Evolutionary conservation across 495 filamentous ascomycete genomes (phyloP), one percentile per base, ranked within the genome.

Genomic region (Aspergillus cristatus): DNA sequence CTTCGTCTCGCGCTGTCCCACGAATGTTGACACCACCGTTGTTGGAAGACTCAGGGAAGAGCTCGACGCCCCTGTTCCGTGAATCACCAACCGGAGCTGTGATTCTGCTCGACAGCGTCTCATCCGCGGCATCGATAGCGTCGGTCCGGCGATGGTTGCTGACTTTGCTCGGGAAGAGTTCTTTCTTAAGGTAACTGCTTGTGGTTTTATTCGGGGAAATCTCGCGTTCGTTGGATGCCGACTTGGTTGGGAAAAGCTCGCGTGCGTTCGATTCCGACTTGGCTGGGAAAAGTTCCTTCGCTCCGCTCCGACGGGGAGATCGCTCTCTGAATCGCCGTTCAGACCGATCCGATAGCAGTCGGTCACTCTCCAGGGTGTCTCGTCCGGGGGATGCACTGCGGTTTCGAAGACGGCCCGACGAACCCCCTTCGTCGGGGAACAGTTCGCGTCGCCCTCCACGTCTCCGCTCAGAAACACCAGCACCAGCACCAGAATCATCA

Each of bases 371-470:
- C n/a, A 65, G 37, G 2, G 74, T 71, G 38, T 80, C 76, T 15
- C 79, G 69, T 2, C 57, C 58, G 3, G 88, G 88, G 3, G 87
- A 94, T 11, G 83, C 81, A 53, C 79, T 84, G 41, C 67, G 75
- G 42, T 82, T 70, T 28, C 81, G 72, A 36, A 76, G 62, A 26
- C 70, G 62, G 24, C 68, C 65, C 26, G 62, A 57, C 4, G 50
- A 40, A 6, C 42, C 34, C 7, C 50, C 55, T 33, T 38, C 50
- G 8, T 54, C 55, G 1, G 72, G 74, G 48, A 79, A 78, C 16
- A 80, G 53, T 22, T 81, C 77, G 11, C 53, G 39, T 38, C 52
- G 51, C 14, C 43, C 45, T 41, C 32, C 50, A 28, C 43, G 60
- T 38, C 37, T 54, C 43, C 40, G 57, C 47, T 51, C 58, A 32